phyloP scores from a whole-genome alignment of 163 green algal species.

The Trebouxiophyceae sp. region DNA sequence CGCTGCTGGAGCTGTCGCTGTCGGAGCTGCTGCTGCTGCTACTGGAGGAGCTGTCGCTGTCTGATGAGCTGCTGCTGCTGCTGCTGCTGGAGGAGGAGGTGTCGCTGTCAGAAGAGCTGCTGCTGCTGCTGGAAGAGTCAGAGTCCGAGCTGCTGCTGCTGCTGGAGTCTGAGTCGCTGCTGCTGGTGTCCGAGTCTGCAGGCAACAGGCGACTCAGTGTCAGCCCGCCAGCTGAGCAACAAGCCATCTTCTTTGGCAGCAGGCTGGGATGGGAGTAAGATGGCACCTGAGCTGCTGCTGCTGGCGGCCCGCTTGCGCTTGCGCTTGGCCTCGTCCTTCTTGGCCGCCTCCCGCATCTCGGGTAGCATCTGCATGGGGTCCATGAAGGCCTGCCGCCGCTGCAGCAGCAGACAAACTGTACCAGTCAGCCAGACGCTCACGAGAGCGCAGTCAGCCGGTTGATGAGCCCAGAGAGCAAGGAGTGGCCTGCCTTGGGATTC shows the following conservation, averaged over 20 bases:
- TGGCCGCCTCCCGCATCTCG: constrained; percentile 11
- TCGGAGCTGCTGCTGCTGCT: too few relatives aligned
- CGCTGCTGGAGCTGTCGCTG: too few relatives aligned
- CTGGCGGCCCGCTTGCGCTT: constrained; percentile 10
- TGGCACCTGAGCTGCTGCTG: constrained; percentile 2
- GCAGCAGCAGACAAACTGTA: too few relatives aligned
- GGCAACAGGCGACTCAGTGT: constrained; percentile 11
- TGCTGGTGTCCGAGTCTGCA: constrained; percentile 9
- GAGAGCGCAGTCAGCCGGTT: too few relatives aligned
- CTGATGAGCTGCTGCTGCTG: too few relatives aligned
- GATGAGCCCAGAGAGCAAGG: not conserved
- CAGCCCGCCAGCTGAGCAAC: not conserved
- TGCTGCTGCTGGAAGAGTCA: not conserved
- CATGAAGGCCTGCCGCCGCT: constrained; percentile 24
- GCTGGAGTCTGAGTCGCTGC: constrained; percentile 5
- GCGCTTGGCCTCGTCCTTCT: constrained; percentile 5
- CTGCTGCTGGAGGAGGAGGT: not conserved
- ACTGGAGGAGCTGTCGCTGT: too few relatives aligned
- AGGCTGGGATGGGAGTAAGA: not conserved
- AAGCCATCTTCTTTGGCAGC: too few relatives aligned
- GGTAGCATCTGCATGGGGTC: constrained; percentile 29
- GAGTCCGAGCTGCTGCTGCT: not conserved
- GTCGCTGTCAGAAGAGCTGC: not conserved
- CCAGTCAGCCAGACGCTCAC: too few relatives aligned
- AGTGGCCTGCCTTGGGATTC: constrained; percentile 34